Base-by-base conservation (phyloP, 78 protist genomes). In the Thecamonas trahens region DNA sequence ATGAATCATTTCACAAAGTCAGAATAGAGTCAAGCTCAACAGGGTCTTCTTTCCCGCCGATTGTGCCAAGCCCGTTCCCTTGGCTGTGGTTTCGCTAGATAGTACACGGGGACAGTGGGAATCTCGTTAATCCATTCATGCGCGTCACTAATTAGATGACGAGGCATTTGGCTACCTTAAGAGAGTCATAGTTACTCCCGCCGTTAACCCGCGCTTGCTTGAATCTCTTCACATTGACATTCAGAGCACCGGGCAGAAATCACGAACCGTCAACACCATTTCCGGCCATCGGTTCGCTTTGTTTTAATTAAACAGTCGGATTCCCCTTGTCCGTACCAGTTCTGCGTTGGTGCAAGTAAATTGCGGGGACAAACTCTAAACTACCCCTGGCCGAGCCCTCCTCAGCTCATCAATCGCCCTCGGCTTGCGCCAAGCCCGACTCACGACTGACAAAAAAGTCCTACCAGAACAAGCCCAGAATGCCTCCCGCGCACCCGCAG, bases 181-280 rank as follows among this genome's bases (percentile, higher is more conserved):
- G 91, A 90, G 92, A 90, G 95, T 87, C 91, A 90, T 88, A 87
- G 93, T 88, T 90, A 90, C 94, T 90, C 93, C 89, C 93, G 92
- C 95, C 87, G 93, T 86, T 86, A 68, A 86, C 92, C 91, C 90
- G 95, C 83, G 94, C 95, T 88, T 85, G 89, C 86, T 88, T 90
- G 91, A 85, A 90, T 91, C 65, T 85, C 95, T 76, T 78, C 91
- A 88, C 89, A 35, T 85, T 81, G 84, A 88, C 93, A 88, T 84
- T 88, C 93, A 76, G 87, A 84, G 91, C 91, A 87, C 92, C 80
- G 92, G 86, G 92, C 92, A 87, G 94, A 87, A 89, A 81, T 87
- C 94, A 89, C 92, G 68, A 72, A 77, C 70, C 72, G 94, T 86
- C 77, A 69, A 78, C 58, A 60, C 77, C 50, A 9, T 40, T 52